Conservation (phyloP, 1,284 basidiomycete species). For the Tilletia caries region DNA sequence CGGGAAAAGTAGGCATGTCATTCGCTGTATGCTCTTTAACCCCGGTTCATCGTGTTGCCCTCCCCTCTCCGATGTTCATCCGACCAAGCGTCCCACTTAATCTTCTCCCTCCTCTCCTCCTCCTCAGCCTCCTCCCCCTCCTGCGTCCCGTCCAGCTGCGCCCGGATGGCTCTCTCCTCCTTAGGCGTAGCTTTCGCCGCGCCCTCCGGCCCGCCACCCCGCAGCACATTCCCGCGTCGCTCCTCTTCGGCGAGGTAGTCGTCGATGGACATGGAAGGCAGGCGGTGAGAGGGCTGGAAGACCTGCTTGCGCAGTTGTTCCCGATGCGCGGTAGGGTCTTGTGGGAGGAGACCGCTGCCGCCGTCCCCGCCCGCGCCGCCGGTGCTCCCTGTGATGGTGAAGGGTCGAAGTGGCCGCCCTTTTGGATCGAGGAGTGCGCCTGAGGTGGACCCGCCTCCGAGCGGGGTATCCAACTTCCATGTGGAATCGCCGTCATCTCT, state of each 20-base stretch:
- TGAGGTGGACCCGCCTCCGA: slow-evolving; percentile 12
- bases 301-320: slow-evolving; percentile 68
- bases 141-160: slow-evolving; percentile 74
- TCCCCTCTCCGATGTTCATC: slow-evolving; percentile 76
- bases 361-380: slow-evolving; percentile 59
- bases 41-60: slow-evolving; percentile 92
- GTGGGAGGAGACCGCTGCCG: slow-evolving; percentile 56
- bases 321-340: slow-evolving; percentile 60
- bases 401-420: slow-evolving; percentile 48
- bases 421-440: slow-evolving; percentile 38
- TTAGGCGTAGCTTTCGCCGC: slow-evolving; percentile 65
- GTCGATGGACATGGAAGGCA: slow-evolving; percentile 95
- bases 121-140: slow-evolving; percentile 71
- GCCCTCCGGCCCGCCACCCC: slow-evolving; percentile 73
- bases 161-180: slow-evolving; percentile 23
- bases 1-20: no score
- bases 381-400: slow-evolving; percentile 33
- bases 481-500: slow-evolving; percentile 19
- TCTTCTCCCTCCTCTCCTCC: slow-evolving; percentile 36
- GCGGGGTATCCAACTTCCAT: slow-evolving; percentile 43
- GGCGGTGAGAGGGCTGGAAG: slow-evolving; percentile 76
- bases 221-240: slow-evolving; percentile 78
- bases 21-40: slow-evolving; percentile 47
- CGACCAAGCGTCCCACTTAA: slow-evolving; percentile 75
- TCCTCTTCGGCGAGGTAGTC: slow-evolving; percentile 87